Evolutionary conservation across 2,329 filamentous ascomycete species (phyloP).

Genomic region (Aspergillus arachidicola): DNA sequence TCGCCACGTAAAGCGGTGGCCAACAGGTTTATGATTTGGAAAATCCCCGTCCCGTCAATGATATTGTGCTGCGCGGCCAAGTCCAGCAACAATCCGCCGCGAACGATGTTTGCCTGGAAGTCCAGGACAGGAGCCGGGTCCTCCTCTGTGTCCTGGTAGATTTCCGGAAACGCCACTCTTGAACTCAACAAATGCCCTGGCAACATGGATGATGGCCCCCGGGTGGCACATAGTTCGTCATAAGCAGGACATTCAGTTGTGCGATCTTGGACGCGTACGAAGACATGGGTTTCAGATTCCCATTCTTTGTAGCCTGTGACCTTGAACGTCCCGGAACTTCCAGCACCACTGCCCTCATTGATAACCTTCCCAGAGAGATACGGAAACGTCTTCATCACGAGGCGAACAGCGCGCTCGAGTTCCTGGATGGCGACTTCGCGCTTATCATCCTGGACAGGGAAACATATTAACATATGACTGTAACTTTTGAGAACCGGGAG

Average conservation of each 20-base stretch:
- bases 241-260: slow-evolving; percentile 6
- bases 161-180: slow-evolving; percentile 29
- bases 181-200: slow-evolving; percentile 32
- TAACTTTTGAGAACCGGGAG: slow-evolving; percentile 26
- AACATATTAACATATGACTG: slow-evolving; percentile 24
- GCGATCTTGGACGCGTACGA: slow-evolving; percentile 17
- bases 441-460: slow-evolving; percentile 14
- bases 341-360: slow-evolving; percentile 6
- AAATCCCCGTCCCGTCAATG: slow-evolving; percentile 25
- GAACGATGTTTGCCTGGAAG: slow-evolving; percentile 29
- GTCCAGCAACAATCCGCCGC: slow-evolving; percentile 27
- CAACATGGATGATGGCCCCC: slow-evolving; percentile 34
- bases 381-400: slow-evolving; percentile 15
- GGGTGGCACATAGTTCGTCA: slow-evolving; percentile 5
- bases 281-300: background rate
- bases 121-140: slow-evolving; percentile 23
- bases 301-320: slow-evolving; percentile 6
- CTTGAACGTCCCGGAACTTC: slow-evolving; percentile 16
- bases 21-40: slow-evolving; percentile 22
- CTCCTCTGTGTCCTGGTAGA: slow-evolving; percentile 22
- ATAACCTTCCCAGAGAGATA: slow-evolving; percentile 21
- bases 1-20: slow-evolving; percentile 13
- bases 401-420: slow-evolving; percentile 13
- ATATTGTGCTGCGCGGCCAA: slow-evolving; percentile 30
- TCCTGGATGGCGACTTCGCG: slow-evolving; percentile 4